Base-by-base conservation (phyloP, 805 yeast species). In the Kluyveromyces wickerhamii region DNA sequence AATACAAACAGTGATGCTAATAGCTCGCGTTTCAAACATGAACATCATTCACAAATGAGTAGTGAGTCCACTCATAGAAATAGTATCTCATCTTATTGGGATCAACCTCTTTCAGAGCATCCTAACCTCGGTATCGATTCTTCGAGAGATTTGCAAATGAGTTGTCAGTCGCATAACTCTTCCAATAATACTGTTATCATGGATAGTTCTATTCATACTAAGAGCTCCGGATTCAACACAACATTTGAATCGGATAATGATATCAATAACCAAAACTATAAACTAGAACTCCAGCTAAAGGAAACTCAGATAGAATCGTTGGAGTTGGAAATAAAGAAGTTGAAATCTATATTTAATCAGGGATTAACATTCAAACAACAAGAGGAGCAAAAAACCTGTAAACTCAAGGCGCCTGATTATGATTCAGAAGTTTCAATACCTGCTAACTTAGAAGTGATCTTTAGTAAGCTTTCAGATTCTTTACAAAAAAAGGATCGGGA, bases 281-380 rank as follows among this genome's bases (percentile, higher is more conserved):
- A 66, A 43, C 54, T 72, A 31, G 74, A 75, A 42, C 48, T 79
- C 33, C 67, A 67, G 37, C 57, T 77, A 33, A 79, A 77, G 49
- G 75, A 78, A 29, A 59, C 67, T 1, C 67, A 69, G 26, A 67
- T 72, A 24, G 63, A 65, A 27, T 59, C 66, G 2, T 48, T 72
- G 21, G 72, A 71, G 42, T 49, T 48, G 18, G 77, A 72, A 37
- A 54, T 70, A 10, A 60, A 62, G 29, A 57, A 57, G 26, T 40
- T 65, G 32, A 65, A 58, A 29, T 42, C 21, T 4, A 23, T 45
- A 4, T 41, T 55, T 27, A 59, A 57, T 62, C 62, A 47, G 50
- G 66, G 40, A 49, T 60, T 44, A 48, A 56, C 38, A 52, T 57
- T 40, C 48, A 65, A 45, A 52, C 62, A 61, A 26, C 62, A 64